Percentiles rank a stretch among this genome's conserved stretches.
phyloP scores from a whole-genome alignment of 257 asterid genomes.

The Primulina huaijiensis region DNA sequence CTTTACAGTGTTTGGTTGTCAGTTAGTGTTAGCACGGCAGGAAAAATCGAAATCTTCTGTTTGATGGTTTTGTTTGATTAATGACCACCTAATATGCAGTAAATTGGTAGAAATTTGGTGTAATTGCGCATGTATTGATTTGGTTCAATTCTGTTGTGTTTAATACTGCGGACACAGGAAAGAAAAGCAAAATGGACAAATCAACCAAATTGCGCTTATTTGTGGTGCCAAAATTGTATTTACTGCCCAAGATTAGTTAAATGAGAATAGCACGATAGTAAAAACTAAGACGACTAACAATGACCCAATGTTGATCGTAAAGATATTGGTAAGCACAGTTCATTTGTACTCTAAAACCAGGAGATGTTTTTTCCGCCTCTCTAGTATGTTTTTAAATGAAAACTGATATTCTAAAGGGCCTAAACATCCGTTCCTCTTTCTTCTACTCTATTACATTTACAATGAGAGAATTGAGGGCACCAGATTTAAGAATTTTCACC shows the following conservation, averaged over 20 bases:
- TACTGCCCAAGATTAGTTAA: neutral
- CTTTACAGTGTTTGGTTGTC: neutral
- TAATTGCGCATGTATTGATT: neutral
- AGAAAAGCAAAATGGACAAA: neutral
- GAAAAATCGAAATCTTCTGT: neutral
- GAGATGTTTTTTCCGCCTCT: neutral
- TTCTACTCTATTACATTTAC: neutral
- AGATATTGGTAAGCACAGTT: neutral
- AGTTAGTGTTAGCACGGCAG: neutral
- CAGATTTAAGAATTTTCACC: conserved; percentile 1
- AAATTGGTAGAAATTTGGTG: neutral
- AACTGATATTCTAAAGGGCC: neutral
- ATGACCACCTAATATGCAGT: neutral
- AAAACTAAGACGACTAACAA: neutral
- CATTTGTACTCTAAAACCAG: neutral
- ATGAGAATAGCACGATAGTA: neutral
- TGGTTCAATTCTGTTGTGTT: neutral
- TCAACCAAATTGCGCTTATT: neutral
- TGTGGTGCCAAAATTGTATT: neutral
- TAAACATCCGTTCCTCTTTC: neutral
- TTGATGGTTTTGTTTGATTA: neutral
- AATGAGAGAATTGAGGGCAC: neutral
- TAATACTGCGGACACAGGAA: neutral
- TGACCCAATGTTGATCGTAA: neutral
- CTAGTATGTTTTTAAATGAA: neutral